These are phyloP conservation scores for Saturnispora bothae DNA, from an alignment of 805 yeast species.

Conservation along the genomic window DNA sequence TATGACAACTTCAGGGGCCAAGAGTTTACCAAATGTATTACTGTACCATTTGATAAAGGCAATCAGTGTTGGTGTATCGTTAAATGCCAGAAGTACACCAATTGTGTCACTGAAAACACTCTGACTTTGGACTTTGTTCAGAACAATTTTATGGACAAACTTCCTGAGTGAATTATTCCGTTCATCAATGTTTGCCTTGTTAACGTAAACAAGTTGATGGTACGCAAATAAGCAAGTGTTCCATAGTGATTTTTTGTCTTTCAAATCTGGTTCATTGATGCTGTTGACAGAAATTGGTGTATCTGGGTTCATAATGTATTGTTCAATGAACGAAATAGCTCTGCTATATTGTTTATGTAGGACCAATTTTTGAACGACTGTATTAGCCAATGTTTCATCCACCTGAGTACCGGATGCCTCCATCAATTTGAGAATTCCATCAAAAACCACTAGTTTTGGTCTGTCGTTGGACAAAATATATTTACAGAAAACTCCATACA, in stretches of 20 bases:
- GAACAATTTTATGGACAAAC: conserved; percentile 14
- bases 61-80: conserved; percentile 14
- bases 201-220: conserved; percentile 9
- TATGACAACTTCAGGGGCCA: conserved; percentile 1
- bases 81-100: conserved; percentile 19
- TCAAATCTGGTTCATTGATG: neutral
- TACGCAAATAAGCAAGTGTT: conserved; percentile 7
- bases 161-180: conserved; percentile 13
- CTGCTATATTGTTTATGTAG: conserved; percentile 22
- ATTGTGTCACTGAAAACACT: conserved; percentile 9
- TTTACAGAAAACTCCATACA: conserved; percentile 31
- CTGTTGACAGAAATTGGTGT: conserved; percentile 7
- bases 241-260: conserved; percentile 8
- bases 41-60: conserved; percentile 7
- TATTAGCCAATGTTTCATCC: conserved; percentile 30
- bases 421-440: conserved; percentile 25
- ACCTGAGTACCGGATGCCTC: conserved; percentile 21
- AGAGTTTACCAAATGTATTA: neutral
- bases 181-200: conserved; percentile 3
- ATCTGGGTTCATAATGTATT: conserved; percentile 13
- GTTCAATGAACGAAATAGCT: conserved; percentile 27
- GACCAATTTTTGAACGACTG: conserved; percentile 27
- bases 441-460: conserved; percentile 22
- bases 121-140: conserved; percentile 5
- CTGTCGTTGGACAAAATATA: conserved; percentile 24